Evolutionary conservation across 371 early-diverging fungal genomes (phyloP).

Genomic region (Mortierella sp.): DNA sequence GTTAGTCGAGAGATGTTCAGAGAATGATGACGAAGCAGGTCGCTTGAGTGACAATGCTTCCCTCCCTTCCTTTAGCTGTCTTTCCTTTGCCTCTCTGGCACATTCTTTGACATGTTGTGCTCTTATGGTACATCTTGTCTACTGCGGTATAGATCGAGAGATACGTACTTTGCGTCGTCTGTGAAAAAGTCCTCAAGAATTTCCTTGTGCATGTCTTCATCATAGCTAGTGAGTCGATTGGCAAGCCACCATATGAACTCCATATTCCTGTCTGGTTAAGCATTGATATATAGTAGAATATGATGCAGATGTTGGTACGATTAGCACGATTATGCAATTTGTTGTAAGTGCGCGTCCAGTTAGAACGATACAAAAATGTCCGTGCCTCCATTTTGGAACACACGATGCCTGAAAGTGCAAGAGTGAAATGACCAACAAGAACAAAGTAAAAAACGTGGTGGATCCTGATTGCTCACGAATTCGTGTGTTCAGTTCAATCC

Average conservation of each 20-base stretch:
- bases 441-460: not conserved
- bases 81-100: too few relatives aligned
- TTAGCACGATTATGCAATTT: too few relatives aligned
- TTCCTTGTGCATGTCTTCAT: conserved; percentile 54
- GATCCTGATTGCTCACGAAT: conserved; percentile 10
- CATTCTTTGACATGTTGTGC: too few relatives aligned
- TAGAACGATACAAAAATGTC: too few relatives aligned
- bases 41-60: too few relatives aligned
- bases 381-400: too few relatives aligned
- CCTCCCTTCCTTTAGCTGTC: too few relatives aligned
- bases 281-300: not conserved
- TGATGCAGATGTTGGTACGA: too few relatives aligned
- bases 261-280: conserved; percentile 35
- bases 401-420: not conserved
- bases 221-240: conserved; percentile 48
- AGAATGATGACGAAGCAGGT: too few relatives aligned
- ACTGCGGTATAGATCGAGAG: not conserved
- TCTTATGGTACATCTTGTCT: too few relatives aligned
- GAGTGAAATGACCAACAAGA: not conserved
- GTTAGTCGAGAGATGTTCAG: too few relatives aligned
- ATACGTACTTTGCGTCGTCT: conserved; percentile 51
- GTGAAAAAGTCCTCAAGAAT: conserved; percentile 55
- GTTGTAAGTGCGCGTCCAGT: too few relatives aligned
- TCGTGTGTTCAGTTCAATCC: not conserved
- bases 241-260: conserved; percentile 55